A percentile compares a stretch with the other conserved stretches of the same genome.
These are phyloP conservation scores for Alternaria ventricosa DNA, from an alignment of 2,329 filamentous ascomycete genomes.

Conservation along the genomic window DNA sequence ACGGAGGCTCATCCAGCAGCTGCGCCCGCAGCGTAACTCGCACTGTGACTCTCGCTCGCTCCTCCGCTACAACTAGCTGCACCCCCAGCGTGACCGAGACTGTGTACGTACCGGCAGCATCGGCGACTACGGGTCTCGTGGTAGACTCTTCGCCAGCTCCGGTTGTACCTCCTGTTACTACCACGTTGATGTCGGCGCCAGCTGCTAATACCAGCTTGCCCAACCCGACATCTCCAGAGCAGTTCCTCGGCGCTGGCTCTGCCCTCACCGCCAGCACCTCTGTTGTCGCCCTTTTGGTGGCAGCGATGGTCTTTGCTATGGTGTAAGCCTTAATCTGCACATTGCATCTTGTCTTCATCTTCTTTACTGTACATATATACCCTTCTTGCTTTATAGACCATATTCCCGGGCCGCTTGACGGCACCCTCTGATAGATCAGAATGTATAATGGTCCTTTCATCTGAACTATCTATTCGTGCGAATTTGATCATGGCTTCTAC, in stretches of 20 bases:
- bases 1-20: constrained; percentile 14
- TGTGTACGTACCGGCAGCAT: constrained; percentile 31
- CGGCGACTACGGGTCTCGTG: constrained; percentile 1
- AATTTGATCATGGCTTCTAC: no score
- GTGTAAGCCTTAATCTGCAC: constrained; percentile 21
- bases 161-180: constrained; percentile 16
- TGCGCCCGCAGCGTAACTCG: constrained; percentile 9
- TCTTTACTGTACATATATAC: constrained; percentile 12
- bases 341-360: constrained; percentile 15
- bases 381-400: constrained; percentile 11
- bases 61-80: constrained; percentile 10
- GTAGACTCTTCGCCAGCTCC: constrained; percentile 9
- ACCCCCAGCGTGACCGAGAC: constrained; percentile 33
- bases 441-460: background rate
- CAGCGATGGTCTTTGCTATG: constrained; percentile 28
- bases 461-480: no score
- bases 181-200: constrained; percentile 21
- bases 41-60: constrained; percentile 3
- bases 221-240: constrained; percentile 16
- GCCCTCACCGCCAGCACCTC: constrained; percentile 24
- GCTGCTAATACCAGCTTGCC: constrained; percentile 33
- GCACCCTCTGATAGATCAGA: constrained; percentile 4
- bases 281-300: constrained; percentile 23
- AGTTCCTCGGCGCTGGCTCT: constrained; percentile 31
- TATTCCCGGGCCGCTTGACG: background rate